phyloP scores from a whole-genome alignment of 78 protist species.

The Neovahlkampfia damariscottae region DNA sequence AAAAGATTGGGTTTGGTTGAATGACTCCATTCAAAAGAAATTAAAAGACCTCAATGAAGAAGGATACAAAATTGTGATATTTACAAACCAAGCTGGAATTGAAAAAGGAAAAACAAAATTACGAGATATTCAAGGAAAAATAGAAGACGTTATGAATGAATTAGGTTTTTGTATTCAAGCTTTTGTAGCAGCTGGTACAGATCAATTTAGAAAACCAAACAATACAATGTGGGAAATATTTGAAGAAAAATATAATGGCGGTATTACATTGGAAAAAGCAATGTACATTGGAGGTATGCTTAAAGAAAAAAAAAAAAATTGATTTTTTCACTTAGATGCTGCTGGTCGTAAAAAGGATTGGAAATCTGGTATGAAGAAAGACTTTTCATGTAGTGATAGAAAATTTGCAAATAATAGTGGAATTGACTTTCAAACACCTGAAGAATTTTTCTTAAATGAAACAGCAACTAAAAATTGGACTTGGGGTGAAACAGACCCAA shows the following conservation, averaged over 20 bases:
- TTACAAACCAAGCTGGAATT: constrained; percentile 48
- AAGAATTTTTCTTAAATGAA: constrained; percentile 55
- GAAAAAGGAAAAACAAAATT: constrained; percentile 1
- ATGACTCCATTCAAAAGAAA: neutral
- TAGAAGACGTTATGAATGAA: neutral
- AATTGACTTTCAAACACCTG: constrained; percentile 62
- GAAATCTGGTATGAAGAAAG: constrained; percentile 41
- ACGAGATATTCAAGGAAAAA: neutral
- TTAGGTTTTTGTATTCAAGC: constrained; percentile 17
- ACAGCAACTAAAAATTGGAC: neutral
- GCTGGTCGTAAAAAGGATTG: constrained; percentile 54
- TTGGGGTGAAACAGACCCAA: neutral
- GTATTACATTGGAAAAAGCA: neutral
- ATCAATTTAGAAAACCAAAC: constrained; percentile 23
- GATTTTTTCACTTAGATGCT: constrained; percentile 55
- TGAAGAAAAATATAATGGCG: constrained; percentile 4
- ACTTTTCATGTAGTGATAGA: constrained; percentile 59
- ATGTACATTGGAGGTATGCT: neutral
- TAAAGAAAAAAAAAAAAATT: neutral
- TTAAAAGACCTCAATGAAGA: neutral
- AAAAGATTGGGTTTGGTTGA: constrained; percentile 33
- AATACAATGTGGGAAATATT: constrained; percentile 34
- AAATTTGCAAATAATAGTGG: constrained; percentile 49
- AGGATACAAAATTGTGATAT: constrained; percentile 29
- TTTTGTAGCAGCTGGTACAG: constrained; percentile 14